Evolutionary conservation across 495 filamentous ascomycete genomes (phyloP), one percentile per base, ranked within the genome.

Genomic region (Penicillium antarcticum): DNA sequence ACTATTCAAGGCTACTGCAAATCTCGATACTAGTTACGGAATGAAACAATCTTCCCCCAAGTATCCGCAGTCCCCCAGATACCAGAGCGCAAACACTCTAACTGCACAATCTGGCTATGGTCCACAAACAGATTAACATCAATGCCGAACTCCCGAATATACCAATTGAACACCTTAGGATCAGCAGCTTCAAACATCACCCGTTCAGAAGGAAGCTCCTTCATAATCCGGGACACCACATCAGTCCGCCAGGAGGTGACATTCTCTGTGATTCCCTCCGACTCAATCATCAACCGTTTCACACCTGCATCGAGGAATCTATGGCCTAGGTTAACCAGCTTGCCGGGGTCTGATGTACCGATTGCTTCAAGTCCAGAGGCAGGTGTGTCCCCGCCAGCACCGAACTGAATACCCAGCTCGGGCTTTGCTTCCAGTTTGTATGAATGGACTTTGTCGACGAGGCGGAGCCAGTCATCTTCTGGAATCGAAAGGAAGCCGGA

Each of bases 101-200:
- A 48, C 67, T 84, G 79, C 48, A 82, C 79, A 51, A 82, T 82
- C 69, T 84, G 79, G 42, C 75, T 78, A 51, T 84, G 80, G 63
- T 82, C 79, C 41, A 84, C 79, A 60, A 83, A 82, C 13, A 83
- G 48, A 51, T 84, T 82, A 23, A 82, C 79, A 52, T 82, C 79
- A 26, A 82, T 71, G 6, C 80, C 79, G 61, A 84, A 83, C 61
- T 82, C 78, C 24, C 78, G 66, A 44, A 81, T 70, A 60, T 77
- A 84, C 81, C 80, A 83, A 35, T 80, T 80, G 45, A 78, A 83
- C 4, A 83, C 79, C 37, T 70, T 66, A 2, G 80, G 78, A 43
- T 83, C 80, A 2, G 80, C 81, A 19, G 81, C 80, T 58, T 85
- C 80, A 61, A 83, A 83, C 80, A 85, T 84, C 41, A 84, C 78